Conservation (phyloP, 306 rosid species). For the Gastrolobium bilobum region DNA sequence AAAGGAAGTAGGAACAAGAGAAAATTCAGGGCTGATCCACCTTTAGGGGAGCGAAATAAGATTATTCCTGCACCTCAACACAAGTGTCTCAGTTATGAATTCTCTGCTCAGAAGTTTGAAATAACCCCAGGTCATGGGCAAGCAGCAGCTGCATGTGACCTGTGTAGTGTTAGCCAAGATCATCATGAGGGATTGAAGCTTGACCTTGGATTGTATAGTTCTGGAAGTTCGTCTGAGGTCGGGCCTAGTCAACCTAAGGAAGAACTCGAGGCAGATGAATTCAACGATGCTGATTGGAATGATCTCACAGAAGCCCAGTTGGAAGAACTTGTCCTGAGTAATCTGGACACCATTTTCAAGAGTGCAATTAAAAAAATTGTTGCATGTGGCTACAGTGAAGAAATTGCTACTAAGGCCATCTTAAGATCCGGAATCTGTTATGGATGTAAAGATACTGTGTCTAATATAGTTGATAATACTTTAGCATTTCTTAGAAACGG, state of each 20-base stretch:
- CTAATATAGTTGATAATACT: constrained; percentile 82
- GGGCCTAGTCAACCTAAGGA: constrained; percentile 66
- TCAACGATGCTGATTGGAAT: constrained; percentile 79
- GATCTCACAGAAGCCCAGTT: constrained; percentile 81
- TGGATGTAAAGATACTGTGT: constrained; percentile 80
- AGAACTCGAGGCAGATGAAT: constrained; percentile 67
- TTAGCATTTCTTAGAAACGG: constrained; percentile 70
- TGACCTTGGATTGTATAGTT: constrained; percentile 74
- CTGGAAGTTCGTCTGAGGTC: constrained; percentile 58
- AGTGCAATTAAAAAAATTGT: constrained; percentile 75
- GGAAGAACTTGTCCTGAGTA: constrained; percentile 79
- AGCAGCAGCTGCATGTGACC: constrained; percentile 60
- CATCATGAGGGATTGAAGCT: constrained; percentile 79
- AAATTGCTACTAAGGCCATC: constrained; percentile 73
- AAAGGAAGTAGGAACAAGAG: constrained; percentile 90
- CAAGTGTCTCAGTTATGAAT: constrained; percentile 74
- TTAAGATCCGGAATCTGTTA: constrained; percentile 83
- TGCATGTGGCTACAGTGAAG: constrained; percentile 76
- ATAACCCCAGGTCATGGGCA: constrained; percentile 60
- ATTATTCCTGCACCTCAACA: constrained; percentile 61
- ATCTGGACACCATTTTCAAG: constrained; percentile 75
- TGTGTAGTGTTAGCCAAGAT: constrained; percentile 62
- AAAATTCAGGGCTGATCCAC: constrained; percentile 88
- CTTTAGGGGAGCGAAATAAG: constrained; percentile 68
- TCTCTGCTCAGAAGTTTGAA: constrained; percentile 80